Conservation (phyloP, 208 protist species). For the Endotrypanum monterogeii region DNA sequence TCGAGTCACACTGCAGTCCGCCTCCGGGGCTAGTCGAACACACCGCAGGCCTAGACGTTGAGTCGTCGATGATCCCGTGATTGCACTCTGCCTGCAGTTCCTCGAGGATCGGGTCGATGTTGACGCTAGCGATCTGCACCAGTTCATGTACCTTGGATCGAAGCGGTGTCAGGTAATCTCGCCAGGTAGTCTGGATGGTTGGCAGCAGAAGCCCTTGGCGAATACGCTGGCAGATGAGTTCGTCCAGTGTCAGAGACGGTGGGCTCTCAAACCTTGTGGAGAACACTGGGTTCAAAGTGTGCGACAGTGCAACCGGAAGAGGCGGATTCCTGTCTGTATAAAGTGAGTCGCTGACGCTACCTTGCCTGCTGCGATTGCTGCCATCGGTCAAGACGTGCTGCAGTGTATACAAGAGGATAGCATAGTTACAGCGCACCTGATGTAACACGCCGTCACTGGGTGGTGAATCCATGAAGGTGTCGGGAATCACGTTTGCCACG, state of each 20-base stretch:
- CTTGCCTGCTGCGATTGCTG: not conserved
- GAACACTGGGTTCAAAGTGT: slow-evolving; percentile 1
- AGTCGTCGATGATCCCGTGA: not conserved
- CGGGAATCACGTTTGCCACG: slow-evolving; percentile 52
- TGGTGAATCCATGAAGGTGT: slow-evolving; percentile 57
- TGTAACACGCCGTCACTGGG: slow-evolving; percentile 34
- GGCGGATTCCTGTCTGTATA: not conserved
- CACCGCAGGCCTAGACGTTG: not conserved
- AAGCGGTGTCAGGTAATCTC: slow-evolving; percentile 53
- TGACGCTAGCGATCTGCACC: slow-evolving; percentile 38
- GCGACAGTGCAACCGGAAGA: not conserved
- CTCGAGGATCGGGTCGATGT: slow-evolving; percentile 38
- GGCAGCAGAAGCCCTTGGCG: slow-evolving; percentile 44
- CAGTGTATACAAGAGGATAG: slow-evolving; percentile 38
- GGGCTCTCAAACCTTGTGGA: not conserved
- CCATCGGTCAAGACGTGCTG: slow-evolving; percentile 29
- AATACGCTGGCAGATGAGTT: slow-evolving; percentile 22
- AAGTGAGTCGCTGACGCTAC: not conserved
- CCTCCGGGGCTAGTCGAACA: not conserved
- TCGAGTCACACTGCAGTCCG: not conserved
- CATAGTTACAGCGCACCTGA: slow-evolving; percentile 41
- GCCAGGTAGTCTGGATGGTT: slow-evolving; percentile 55
- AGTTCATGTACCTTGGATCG: slow-evolving; percentile 44
- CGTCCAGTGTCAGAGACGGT: not conserved
- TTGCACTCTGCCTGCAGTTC: slow-evolving; percentile 11